phyloP scores from a whole-genome alignment of 306 rosid genomes.

The Lathyrus sativus region DNA sequence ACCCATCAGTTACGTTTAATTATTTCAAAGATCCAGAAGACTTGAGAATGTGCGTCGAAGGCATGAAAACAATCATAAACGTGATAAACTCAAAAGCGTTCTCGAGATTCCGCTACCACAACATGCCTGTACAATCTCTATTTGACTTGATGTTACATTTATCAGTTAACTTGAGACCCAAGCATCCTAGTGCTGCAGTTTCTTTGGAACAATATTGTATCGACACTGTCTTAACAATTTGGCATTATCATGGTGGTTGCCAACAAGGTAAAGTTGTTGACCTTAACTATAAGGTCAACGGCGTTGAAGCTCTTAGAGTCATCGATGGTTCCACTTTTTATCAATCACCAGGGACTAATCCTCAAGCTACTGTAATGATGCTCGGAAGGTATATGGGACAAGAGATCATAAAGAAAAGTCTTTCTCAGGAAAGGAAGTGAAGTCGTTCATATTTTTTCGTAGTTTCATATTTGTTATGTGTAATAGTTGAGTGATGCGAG shows the following conservation, averaged over 20 bases:
- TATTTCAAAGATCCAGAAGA: conserved; percentile 77
- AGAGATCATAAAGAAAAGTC: conserved; percentile 50
- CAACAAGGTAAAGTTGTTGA: conserved; percentile 68
- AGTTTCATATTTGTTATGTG: conserved; percentile 12
- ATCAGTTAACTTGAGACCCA: conserved; percentile 62
- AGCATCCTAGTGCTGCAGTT: conserved; percentile 46
- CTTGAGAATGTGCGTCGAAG: conserved; percentile 59
- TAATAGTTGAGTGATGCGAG: conserved; percentile 9
- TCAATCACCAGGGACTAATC: conserved; percentile 69
- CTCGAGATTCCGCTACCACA: conserved; percentile 52
- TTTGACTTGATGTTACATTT: conserved; percentile 46
- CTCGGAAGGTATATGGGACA: conserved; percentile 86
- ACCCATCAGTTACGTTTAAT: conserved; percentile 72
- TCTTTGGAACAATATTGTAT: conserved; percentile 70
- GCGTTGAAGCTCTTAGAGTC: conserved; percentile 67
- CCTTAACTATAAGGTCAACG: conserved; percentile 56
- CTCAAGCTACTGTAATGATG: conserved; percentile 88
- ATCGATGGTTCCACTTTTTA: conserved; percentile 82
- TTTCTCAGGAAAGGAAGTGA: conserved; percentile 1
- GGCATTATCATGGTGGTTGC: conserved; percentile 91
- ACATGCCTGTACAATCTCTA: conserved; percentile 42
- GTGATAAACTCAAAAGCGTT: conserved; percentile 63
- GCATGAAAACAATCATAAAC: conserved; percentile 61
- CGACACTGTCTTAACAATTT: conserved; percentile 74
- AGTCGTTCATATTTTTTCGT: conserved; percentile 11